Evolutionary conservation across 1,284 basidiomycete genomes (phyloP), one percentile per base, ranked within the genome.

Genomic region (Ganoderma lucidum): DNA sequence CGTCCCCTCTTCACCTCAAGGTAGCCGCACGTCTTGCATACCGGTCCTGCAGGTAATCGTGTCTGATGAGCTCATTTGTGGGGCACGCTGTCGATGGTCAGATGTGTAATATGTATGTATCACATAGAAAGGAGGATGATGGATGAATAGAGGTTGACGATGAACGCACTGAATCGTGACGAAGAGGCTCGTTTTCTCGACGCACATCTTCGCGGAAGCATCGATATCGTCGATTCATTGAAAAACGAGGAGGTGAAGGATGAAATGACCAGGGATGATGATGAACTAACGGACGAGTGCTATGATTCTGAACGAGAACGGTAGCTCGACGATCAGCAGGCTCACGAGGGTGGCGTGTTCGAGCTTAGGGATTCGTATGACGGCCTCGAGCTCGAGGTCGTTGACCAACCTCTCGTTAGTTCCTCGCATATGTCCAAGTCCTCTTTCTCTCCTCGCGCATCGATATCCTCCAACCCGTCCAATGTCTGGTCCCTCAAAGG

Each of bases 1-100:
- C 23, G 23, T 23, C 23, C 23, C 23, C 23, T 23, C 23, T 23
- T 23, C 23, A 23, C 23, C 23, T 23, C 23, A 23, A 23, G 23
- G 23, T 23, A 23, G 23, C 23, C 23, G 23, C 23, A 23, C 23
- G 23, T 23, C 23, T 23, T 23, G 23, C 23, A 23, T 23, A 23
- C 23, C 23, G 23, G 23, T 23, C 23, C 23, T 23, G 23, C 9
- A 37, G 37, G 37, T 37, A 9, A 6, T 41, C 65, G 41, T 67
- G 70, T 45, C 66, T 67, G 63, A 71, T 61, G 63, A 69, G 69
- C 55, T 67, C 70, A 44, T 69, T 68, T 48, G 70, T 67, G 10
- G 70, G 65, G 9, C 23, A 23, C 23, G 23, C 23, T 23, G 23
- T 23, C 23, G 23, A 23, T 23, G 23, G 23, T 23, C 23, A 23